Percentiles rank a stretch among this genome's conserved stretches.
Evolutionary conservation across 2,329 filamentous ascomycete species (phyloP).

Genomic region (Clonostachys rhizophaga): DNA sequence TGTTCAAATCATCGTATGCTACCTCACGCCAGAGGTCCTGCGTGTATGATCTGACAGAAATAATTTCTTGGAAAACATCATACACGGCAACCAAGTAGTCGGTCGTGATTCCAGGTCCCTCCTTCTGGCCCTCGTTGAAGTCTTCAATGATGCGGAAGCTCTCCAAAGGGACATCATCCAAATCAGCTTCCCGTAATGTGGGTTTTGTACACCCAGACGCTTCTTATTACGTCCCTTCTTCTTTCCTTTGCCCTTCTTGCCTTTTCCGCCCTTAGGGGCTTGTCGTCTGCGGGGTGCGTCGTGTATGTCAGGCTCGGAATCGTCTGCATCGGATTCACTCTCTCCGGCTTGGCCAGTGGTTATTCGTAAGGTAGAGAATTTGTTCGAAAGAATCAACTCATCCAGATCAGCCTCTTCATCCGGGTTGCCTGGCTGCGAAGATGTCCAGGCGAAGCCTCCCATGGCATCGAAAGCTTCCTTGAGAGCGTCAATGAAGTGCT

Average conservation of each 20-base stretch:
- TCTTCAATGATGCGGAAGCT: constrained; percentile 36
- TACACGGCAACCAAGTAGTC: not conserved
- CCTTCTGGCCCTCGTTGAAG: not conserved
- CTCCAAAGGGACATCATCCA: constrained; percentile 19
- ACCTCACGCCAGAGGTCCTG: constrained; percentile 37
- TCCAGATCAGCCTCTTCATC: not conserved
- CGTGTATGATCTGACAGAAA: constrained; percentile 26
- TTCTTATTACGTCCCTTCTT: constrained; percentile 25
- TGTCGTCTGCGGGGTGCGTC: no score
- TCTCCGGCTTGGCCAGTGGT: not conserved
- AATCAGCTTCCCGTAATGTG: constrained; percentile 7
- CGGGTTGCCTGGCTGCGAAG: not conserved
- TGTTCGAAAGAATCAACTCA: not conserved
- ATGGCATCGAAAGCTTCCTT: not conserved
- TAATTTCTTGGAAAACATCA: constrained; percentile 23
- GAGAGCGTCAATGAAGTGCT: not conserved
- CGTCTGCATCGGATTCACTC: not conserved
- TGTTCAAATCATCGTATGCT: constrained; percentile 36
- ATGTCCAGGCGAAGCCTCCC: not conserved
- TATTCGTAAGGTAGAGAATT: not conserved
- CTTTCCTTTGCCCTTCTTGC: constrained; percentile 24
- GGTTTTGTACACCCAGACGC: constrained; percentile 2
- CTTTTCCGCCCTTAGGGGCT: no score
- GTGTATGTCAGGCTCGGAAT: constrained; percentile 1
- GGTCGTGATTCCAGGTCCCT: not conserved